phyloP scores from a whole-genome alignment of 169 alveolate species.

The Pseudocohnilembus persalinus region DNA sequence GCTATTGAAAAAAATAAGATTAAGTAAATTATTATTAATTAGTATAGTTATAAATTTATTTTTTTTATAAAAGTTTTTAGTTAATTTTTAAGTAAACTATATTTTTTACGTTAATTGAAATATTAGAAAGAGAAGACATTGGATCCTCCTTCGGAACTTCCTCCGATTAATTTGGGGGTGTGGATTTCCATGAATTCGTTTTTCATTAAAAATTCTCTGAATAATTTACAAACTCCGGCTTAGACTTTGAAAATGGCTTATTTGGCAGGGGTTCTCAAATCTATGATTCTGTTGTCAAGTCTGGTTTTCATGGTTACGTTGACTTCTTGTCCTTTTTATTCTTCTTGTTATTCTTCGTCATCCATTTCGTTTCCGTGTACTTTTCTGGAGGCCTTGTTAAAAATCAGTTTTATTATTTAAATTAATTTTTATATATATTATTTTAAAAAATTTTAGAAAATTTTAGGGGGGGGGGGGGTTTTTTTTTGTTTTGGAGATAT shows the following conservation, averaged over 20 bases:
- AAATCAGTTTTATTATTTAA: too few relatives aligned
- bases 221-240: constrained; percentile 92
- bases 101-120: constrained; percentile 74
- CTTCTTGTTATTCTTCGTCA: constrained; percentile 61
- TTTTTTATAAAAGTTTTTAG: constrained; percentile 51
- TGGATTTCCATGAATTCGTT: constrained; percentile 97
- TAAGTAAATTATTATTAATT: neutral
- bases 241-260: constrained; percentile 94
- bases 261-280: constrained; percentile 93
- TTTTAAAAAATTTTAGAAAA: too few relatives aligned
- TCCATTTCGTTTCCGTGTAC: constrained; percentile 38
- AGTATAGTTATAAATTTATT: neutral
- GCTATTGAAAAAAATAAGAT: constrained; percentile 10
- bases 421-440: too few relatives aligned
- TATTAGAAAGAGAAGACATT: constrained; percentile 94
- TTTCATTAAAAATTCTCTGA: constrained; percentile 90
- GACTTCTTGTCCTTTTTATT: constrained; percentile 67
- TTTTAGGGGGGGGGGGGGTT: neutral
- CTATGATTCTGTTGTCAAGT: constrained; percentile 96
- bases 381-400: neutral
- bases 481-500: too few relatives aligned
- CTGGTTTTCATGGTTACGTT: constrained; percentile 95
- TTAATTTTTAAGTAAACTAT: constrained; percentile 5
- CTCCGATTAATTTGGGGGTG: constrained; percentile 99
- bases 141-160: constrained; percentile 99